These are phyloP conservation scores for Meredithiella fracta DNA, from an alignment of 2,329 filamentous ascomycete genomes.

Conservation along the genomic window DNA sequence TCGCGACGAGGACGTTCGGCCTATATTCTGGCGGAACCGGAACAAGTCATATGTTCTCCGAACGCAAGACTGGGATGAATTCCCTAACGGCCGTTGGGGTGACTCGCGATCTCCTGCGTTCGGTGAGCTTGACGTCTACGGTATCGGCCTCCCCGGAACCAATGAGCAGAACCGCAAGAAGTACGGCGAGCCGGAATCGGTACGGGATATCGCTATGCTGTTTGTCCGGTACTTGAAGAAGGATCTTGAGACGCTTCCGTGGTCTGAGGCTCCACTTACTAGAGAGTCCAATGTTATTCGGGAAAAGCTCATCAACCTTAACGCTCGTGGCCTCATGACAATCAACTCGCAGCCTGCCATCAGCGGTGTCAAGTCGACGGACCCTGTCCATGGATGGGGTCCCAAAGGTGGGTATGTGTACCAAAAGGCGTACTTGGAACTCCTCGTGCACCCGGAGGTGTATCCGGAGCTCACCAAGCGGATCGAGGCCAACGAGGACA, in stretches of 20 bases:
- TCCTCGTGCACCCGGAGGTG: constrained; percentile 67
- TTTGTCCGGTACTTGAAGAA: constrained; percentile 77
- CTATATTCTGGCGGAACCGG: constrained; percentile 96
- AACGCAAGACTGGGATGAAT: constrained; percentile 98
- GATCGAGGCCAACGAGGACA: constrained; percentile 59
- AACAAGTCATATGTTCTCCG: constrained; percentile 90
- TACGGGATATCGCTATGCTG: constrained; percentile 65
- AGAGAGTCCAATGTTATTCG: constrained; percentile 67
- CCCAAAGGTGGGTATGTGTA: constrained; percentile 92
- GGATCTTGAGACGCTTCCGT: constrained; percentile 68
- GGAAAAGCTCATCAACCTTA: constrained; percentile 61
- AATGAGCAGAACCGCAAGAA: constrained; percentile 92
- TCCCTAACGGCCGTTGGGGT: constrained; percentile 96
- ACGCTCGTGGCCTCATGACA: constrained; percentile 73
- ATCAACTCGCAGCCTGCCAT: constrained; percentile 97
- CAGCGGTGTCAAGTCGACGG: constrained; percentile 72
- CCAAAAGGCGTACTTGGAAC: constrained; percentile 92
- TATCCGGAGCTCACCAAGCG: constrained; percentile 62
- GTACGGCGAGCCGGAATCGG: constrained; percentile 70
- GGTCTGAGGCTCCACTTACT: constrained; percentile 82
- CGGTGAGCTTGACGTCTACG: constrained; percentile 86
- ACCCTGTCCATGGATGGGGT: constrained; percentile 85
- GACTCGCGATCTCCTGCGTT: constrained; percentile 93
- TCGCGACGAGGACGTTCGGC: constrained; percentile 84
- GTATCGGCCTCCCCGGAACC: constrained; percentile 80